Base-by-base conservation (phyloP, 2,329 filamentous ascomycete species). In the Sarocladiaceae sp. region DNA sequence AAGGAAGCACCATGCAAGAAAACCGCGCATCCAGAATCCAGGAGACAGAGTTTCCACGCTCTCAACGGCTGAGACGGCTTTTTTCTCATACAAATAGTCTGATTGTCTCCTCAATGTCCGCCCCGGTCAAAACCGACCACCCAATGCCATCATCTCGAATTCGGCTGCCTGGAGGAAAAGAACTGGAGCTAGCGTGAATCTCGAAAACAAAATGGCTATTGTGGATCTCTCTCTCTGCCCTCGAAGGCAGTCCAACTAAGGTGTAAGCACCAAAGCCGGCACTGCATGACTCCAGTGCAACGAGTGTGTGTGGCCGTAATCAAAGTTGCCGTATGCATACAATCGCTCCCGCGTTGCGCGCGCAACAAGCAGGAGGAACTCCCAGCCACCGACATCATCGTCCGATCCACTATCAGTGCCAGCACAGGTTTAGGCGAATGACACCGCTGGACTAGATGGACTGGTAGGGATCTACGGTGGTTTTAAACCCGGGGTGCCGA, bases 111-210 rank as follows among this genome's bases (percentile, higher is more conserved):
- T n/a, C n/a, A n/a, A n/a, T n/a, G n/a, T 31, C 29, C 15, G 15
- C 29, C 29, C 15, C 29, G 8, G 29, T 31, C 8, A 31, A 15
- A 8, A 8, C 35, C n/a, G 35, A 40, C 7, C 17, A 40, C 20
- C 37, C 37, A 40, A 40, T 40, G 37, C 37, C 37, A 23, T 20
- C 11, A 40, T 17, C 37, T 40, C 20, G 37, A 40, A 40, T 40
- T 40, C 37, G 17, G 37, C 17, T 40, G 37, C 37, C 37, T 40
- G 37, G 37, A 40, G 18, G n/a, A 37, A 37, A 37, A 36, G 37
- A 40, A 40, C 37, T 40, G 37, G 37, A 40, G 37, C 35, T 37
- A n/a, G n/a, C n/a, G 35, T 37, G 10, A 37, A 37, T 37, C n/a
- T 37, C 35, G 6, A 37, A 17, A 7, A 17, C n/a, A 6, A 18